Percentiles rank a stretch among this genome's conserved stretches.
phyloP scores from a whole-genome alignment of 371 early-diverging fungal genomes.

The Mucor irregularis region DNA sequence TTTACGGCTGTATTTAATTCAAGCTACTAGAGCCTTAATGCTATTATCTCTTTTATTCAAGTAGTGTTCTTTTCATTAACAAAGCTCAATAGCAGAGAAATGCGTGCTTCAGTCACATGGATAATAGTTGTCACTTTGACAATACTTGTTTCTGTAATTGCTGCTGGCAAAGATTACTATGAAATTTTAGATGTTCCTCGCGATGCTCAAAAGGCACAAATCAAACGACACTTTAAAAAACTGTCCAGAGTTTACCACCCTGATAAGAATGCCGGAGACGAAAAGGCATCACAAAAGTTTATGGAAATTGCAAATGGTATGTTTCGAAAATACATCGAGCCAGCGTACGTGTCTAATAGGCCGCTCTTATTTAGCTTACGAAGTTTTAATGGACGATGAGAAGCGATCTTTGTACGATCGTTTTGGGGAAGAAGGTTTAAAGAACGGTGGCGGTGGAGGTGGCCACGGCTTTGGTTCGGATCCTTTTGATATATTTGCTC shows the following conservation, averaged over 20 bases:
- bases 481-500: constrained; percentile 93
- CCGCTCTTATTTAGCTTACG: constrained; percentile 84
- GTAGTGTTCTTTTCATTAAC: no score
- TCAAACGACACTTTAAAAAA: constrained; percentile 90
- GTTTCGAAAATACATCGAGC: not conserved
- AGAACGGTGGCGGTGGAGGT: constrained; percentile 80
- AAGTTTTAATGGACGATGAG: constrained; percentile 85
- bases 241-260: constrained; percentile 88
- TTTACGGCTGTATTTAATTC: no score
- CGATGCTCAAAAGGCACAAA: constrained; percentile 79
- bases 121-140: constrained; percentile 1
- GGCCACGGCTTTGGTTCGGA: constrained; percentile 62
- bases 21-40: no score
- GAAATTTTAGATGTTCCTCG: constrained; percentile 84
- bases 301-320: constrained; percentile 89
- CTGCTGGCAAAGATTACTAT: constrained; percentile 40
- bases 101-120: constrained; percentile 8
- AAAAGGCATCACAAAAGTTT: constrained; percentile 82
- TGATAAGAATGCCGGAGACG: constrained; percentile 89
- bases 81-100: no score
- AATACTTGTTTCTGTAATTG: constrained; percentile 11
- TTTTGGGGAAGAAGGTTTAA: constrained; percentile 79
- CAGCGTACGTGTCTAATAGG: no score
- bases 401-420: constrained; percentile 81
- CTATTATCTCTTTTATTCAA: no score